A percentile compares a stretch with the other conserved stretches of the same genome.
These are phyloP conservation scores for Paxillus ammoniavirescens DNA, from an alignment of 768 basidiomycete genomes.

Conservation along the genomic window DNA sequence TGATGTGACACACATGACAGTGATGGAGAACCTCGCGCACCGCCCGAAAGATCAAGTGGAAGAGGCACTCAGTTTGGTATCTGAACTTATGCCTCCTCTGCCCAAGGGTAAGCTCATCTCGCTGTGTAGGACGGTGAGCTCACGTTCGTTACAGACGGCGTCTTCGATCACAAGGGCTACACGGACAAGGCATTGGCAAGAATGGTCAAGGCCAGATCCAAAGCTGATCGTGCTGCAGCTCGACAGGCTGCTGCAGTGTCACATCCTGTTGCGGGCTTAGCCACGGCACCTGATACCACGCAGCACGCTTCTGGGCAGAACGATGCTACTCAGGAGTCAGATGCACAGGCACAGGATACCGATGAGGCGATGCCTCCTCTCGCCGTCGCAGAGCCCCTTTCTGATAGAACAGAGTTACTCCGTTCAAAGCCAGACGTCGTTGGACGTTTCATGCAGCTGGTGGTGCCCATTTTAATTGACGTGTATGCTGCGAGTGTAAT, in stretches of 20 bases:
- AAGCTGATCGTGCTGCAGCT: slow-evolving; percentile 73
- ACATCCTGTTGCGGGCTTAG: slow-evolving; percentile 28
- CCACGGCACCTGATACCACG: slow-evolving; percentile 18
- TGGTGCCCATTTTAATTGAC: slow-evolving; percentile 93
- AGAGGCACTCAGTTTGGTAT: slow-evolving; percentile 85
- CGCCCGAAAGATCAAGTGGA: slow-evolving; percentile 97
- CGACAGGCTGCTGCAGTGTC: slow-evolving; percentile 46
- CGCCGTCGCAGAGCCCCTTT: slow-evolving; percentile 31
- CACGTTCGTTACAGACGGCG: slow-evolving; percentile 62
- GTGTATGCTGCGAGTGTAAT: slow-evolving; percentile 99
- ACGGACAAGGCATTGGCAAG: slow-evolving; percentile 81
- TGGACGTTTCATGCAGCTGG: slow-evolving; percentile 79
- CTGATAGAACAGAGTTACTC: slow-evolving; percentile 71
- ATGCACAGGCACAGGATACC: slow-evolving; percentile 43
- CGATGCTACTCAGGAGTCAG: slow-evolving; percentile 31
- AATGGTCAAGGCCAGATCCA: slow-evolving; percentile 79
- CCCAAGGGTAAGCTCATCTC: slow-evolving; percentile 64
- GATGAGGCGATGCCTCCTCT: slow-evolving; percentile 34
- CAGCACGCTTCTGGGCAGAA: slow-evolving; percentile 13
- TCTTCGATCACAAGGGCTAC: slow-evolving; percentile 90
- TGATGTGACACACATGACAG: slow-evolving; percentile 92
- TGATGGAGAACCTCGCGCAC: slow-evolving; percentile 96
- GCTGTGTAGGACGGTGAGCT: not conserved
- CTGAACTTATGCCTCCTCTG: slow-evolving; percentile 89
- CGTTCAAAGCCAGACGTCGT: slow-evolving; percentile 75